Evolutionary conservation across 2,329 filamentous ascomycete species (phyloP).

Genomic region (Trichoderma aggressivum): DNA sequence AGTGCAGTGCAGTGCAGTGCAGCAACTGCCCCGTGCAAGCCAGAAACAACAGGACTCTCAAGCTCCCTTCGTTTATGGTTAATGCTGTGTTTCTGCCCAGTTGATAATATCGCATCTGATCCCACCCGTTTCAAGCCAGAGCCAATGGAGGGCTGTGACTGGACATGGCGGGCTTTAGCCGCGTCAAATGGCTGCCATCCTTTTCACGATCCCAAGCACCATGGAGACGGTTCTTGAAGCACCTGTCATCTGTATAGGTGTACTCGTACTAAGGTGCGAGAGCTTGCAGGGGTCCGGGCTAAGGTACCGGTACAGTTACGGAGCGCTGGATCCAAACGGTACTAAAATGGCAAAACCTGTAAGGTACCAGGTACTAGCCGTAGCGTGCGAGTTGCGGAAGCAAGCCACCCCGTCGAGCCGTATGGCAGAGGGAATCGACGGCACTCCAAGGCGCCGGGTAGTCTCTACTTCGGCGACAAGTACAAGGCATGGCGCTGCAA

Average conservation of each 20-base stretch:
- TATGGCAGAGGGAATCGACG: background rate
- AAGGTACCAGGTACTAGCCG: slow-evolving; percentile 2
- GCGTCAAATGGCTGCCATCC: background rate
- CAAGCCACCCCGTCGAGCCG: slow-evolving; percentile 14
- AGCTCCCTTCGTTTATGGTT: background rate
- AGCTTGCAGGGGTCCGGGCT: background rate
- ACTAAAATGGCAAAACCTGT: background rate
- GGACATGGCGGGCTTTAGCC: background rate
- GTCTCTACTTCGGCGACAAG: background rate
- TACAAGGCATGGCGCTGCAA: background rate
- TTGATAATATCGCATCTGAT: background rate
- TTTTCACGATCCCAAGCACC: background rate
- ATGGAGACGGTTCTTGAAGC: background rate
- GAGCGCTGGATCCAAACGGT: background rate
- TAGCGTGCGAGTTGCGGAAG: slow-evolving; percentile 1
- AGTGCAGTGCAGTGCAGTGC: too few species aligned
- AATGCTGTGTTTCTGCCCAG: background rate
- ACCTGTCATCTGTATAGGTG: background rate
- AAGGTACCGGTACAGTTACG: background rate
- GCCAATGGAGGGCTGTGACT: background rate
- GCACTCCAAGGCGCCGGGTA: background rate
- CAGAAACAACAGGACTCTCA: background rate
- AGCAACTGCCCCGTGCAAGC: background rate
- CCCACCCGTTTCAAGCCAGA: background rate
- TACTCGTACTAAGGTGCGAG: background rate